Percentiles rank a stretch among this genome's conserved stretches.
phyloP scores from a whole-genome alignment of 108 stramenopile species.

The Stephanodiscus minutulus region DNA sequence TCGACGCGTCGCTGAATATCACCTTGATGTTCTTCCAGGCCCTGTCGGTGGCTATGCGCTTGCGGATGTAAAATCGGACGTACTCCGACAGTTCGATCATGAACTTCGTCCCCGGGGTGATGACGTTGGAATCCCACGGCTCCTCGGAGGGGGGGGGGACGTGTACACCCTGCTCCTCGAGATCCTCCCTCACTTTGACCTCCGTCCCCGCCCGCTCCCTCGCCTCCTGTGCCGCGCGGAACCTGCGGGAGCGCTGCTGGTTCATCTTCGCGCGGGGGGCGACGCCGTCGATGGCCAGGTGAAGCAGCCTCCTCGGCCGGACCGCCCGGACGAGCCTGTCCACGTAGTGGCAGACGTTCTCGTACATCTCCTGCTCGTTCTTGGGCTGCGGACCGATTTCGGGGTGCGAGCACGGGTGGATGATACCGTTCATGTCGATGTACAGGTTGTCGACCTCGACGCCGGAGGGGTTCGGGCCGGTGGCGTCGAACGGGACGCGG shows the following conservation, averaged over 20 bases:
- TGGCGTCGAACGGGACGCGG: conserved; percentile 84
- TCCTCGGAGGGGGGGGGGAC: conserved; percentile 72
- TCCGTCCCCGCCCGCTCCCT: conserved; percentile 86
- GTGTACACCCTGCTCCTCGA: conserved; percentile 70
- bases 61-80: conserved; percentile 89
- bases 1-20: conserved; percentile 93
- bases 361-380: conserved; percentile 97
- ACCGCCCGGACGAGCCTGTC: conserved; percentile 86
- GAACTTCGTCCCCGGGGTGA: conserved; percentile 98
- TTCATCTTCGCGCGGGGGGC: conserved; percentile 99
- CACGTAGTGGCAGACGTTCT: conserved; percentile 91
- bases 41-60: conserved; percentile 88
- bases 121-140: conserved; percentile 97
- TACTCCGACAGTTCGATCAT: conserved; percentile 90
- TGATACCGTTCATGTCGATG: conserved; percentile 99
- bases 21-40: conserved; percentile 91
- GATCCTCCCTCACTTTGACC: conserved; percentile 75
- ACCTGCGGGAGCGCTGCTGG: conserved; percentile 94
- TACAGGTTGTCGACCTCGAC: conserved; percentile 96
- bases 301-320: conserved; percentile 86
- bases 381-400: conserved; percentile 88
- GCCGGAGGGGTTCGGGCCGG: conserved; percentile 87
- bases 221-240: conserved; percentile 95
- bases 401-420: conserved; percentile 98
- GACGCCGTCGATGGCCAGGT: conserved; percentile 96